Base-by-base conservation (phyloP, 75 land plant species). In the Pseudotsuga menziesii region DNA sequence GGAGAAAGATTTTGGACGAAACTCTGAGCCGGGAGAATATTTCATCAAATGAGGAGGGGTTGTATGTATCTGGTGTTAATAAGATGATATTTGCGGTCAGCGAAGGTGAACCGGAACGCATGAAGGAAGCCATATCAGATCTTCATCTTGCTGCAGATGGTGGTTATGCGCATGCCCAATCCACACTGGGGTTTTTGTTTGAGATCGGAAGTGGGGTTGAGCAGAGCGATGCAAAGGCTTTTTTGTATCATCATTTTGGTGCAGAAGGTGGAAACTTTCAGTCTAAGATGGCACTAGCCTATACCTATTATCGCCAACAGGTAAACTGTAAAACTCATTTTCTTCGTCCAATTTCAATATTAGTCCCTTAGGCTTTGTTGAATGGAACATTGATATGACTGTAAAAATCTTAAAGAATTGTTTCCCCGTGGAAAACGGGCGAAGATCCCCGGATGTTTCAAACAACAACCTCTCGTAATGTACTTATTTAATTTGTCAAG, bases 261-360 rank as follows among this genome's bases (percentile, higher is more conserved):
- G 91, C 94, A 13, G 78, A 85, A 2, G 87, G 87, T 39, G 98
- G 98, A 3, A 90, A 88, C 75, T 72, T 78, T 82, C 98, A 96
- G 79, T 91, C 97, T 12, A 93, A 91, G 85, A 89, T 96, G 93
- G 97, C 86, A 25, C 85, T 96, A 13, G 98, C 94, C 0, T 93
- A 91, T 69, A 90, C 83, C 76, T 89, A 82, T 74, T 80, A 66
- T 79, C 85, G 94, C 35, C 93, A 87, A 41, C 89, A 89, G 74
- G 91, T 88, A 73, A 79, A 56, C 35, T 29, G n/a, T 75, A 20
- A 32, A 26, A 32, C 29, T n/a, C 36, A 16, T 44, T 48, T 48
- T 48, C 12, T 48, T 48, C 11, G 9, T 48, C 54, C 54, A 48
- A 11, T 11, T 48, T 9, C 54, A 48, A 48, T 48, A 9, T 2